These are phyloP conservation scores for Solanum virginianum DNA, from an alignment of 257 asterid species.

Conservation along the genomic window DNA sequence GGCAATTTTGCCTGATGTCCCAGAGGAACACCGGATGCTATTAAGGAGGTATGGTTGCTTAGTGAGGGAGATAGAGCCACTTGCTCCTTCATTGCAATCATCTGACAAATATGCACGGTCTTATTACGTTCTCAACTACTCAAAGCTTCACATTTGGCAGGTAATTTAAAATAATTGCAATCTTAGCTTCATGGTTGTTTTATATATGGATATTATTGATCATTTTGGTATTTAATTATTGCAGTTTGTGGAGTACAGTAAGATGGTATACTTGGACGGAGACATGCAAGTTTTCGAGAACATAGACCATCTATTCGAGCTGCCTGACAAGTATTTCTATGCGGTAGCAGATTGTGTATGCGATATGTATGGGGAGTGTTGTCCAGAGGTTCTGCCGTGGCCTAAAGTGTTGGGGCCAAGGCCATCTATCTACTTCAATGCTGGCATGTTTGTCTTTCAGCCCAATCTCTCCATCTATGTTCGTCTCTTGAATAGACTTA, in stretches of 20 bases:
- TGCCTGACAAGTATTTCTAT: conserved; percentile 3
- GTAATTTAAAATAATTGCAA: background rate
- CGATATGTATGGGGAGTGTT: background rate
- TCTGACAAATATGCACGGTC: conserved; percentile 8
- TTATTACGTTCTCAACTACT: conserved; percentile 18
- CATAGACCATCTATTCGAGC: conserved; percentile 9
- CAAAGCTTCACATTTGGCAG: conserved; percentile 20
- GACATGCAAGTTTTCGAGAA: conserved; percentile 17
- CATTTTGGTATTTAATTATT: background rate
- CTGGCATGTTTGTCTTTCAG: conserved; percentile 14
- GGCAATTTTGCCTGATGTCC: conserved; percentile 22
- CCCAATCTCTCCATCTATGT: conserved; percentile 3
- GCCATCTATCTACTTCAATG: conserved; percentile 10
- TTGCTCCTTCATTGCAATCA: background rate
- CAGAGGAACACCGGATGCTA: conserved; percentile 15
- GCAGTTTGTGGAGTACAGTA: conserved; percentile 27
- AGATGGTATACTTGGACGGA: conserved; percentile 15
- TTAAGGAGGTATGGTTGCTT: conserved; percentile 14
- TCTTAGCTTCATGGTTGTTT: background rate
- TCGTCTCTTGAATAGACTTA: conserved; percentile 1
- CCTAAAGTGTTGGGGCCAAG: conserved; percentile 8
- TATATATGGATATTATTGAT: background rate
- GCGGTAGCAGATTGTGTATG: conserved; percentile 8
- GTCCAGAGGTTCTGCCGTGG: conserved; percentile 6
- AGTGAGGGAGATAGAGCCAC: conserved; percentile 15